Evolutionary conservation across 129 eudicot genomes (phyloP).

Genomic region (Ambrosia artemisiifolia): DNA sequence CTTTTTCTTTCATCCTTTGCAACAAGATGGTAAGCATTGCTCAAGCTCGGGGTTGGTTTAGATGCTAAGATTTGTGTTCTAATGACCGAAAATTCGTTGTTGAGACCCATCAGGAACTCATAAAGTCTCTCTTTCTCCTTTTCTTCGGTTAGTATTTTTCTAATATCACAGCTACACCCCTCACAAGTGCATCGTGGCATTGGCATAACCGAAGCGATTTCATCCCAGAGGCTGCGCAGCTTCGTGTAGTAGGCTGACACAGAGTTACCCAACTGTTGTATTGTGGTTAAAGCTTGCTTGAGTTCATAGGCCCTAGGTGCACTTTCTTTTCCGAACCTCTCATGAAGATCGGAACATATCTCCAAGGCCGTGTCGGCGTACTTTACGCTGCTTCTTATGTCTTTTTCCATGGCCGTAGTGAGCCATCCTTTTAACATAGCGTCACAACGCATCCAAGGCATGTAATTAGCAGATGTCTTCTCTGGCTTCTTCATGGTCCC

Average conservation of each 20-base stretch:
- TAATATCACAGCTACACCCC: background rate
- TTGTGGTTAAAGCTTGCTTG: background rate
- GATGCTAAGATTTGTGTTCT: background rate
- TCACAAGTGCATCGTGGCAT: background rate
- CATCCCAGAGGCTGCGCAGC: background rate
- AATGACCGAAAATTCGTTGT: background rate
- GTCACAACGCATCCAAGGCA: background rate
- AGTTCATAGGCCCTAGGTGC: background rate
- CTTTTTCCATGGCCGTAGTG: background rate
- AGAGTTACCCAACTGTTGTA: background rate
- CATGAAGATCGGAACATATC: background rate
- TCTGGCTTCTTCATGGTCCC: background rate
- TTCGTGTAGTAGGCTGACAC: background rate
- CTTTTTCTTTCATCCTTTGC: background rate
- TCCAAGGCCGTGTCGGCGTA: background rate
- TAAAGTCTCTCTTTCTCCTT: background rate
- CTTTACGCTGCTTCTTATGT: background rate
- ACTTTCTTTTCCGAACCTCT: background rate
- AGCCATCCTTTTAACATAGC: slow-evolving; percentile 1
- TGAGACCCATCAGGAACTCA: background rate
- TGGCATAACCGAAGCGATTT: background rate
- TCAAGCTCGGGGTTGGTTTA: background rate
- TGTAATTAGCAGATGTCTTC: background rate
- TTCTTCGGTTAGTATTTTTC: background rate
- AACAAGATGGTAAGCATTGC: background rate